These are phyloP conservation scores for Pyricularia pennisetigena DNA, from an alignment of 2,329 filamentous ascomycete genomes.

Conservation along the genomic window DNA sequence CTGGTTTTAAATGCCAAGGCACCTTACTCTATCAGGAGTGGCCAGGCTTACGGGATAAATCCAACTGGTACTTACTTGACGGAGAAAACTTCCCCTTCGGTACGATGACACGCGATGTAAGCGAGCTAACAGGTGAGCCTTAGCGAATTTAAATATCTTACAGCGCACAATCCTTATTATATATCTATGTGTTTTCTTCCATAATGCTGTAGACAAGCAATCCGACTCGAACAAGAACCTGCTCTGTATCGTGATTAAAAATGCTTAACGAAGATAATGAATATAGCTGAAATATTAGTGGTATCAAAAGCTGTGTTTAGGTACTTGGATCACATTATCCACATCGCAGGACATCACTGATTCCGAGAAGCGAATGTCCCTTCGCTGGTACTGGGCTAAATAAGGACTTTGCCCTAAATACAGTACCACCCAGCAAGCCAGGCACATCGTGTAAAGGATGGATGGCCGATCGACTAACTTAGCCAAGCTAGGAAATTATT, in stretches of 20 bases:
- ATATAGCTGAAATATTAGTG: background rate
- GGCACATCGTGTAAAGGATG: background rate
- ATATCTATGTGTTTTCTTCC: background rate
- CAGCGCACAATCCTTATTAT: background rate
- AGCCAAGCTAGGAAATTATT: background rate
- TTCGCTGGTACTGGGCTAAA: background rate
- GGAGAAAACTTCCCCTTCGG: slow-evolving; percentile 2
- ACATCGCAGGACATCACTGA: no score
- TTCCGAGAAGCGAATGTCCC: no score
- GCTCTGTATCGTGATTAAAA: background rate
- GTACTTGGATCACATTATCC: no score
- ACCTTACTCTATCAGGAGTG: background rate
- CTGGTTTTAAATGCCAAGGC: background rate
- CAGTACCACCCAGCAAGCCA: no score
- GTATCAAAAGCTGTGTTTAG: no score
- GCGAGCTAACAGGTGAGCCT: background rate
- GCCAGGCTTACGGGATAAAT: background rate
- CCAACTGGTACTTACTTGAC: background rate
- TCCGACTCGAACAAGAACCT: background rate
- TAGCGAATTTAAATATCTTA: background rate
- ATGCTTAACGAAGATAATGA: background rate
- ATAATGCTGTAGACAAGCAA: no score
- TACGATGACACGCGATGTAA: background rate
- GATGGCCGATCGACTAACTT: background rate
- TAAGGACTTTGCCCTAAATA: background rate